Conservation (phyloP, 202 grass and related monocot species). For the Elaeis oleifera region DNA sequence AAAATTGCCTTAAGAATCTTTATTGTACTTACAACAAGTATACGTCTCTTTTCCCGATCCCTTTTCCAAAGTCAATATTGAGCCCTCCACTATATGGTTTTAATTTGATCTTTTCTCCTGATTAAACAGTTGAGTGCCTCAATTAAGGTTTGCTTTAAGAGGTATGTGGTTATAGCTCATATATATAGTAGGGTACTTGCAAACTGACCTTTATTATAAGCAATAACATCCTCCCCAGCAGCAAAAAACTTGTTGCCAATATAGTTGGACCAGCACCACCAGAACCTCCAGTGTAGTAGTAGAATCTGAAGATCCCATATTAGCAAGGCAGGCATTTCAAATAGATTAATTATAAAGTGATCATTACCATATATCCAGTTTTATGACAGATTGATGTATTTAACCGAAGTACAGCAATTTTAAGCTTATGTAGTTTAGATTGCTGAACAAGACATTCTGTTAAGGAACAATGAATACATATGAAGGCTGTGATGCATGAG, state of each 20-base stretch:
- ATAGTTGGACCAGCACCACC: slow-evolving; percentile 90
- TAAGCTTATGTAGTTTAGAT: too few relatives aligned
- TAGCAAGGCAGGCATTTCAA: slow-evolving; percentile 32
- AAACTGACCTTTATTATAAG: slow-evolving; percentile 73
- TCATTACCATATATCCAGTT: too few relatives aligned
- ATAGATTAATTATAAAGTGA: too few relatives aligned
- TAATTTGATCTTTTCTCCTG: slow-evolving; percentile 80
- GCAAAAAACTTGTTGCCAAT: slow-evolving; percentile 76
- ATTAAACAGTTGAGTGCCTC: slow-evolving; percentile 17
- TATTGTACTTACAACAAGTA: slow-evolving; percentile 74
- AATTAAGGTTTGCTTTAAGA: background rate
- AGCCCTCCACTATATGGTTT: slow-evolving; percentile 87
- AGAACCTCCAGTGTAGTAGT: slow-evolving; percentile 91
- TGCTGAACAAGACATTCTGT: too few relatives aligned
- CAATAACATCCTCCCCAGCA: slow-evolving; percentile 95
- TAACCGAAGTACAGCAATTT: too few relatives aligned
- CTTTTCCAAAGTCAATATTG: slow-evolving; percentile 88
- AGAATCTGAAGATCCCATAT: slow-evolving; percentile 75
- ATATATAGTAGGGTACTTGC: too few relatives aligned
- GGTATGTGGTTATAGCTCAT: too few relatives aligned
- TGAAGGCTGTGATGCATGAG: too few relatives aligned
- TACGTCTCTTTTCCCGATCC: slow-evolving; percentile 74
- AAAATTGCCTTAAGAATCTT: too few relatives aligned
- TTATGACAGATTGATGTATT: too few relatives aligned
- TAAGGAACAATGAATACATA: too few relatives aligned